Conservation (phyloP, 306 rosid genomes). For the Fragaria ananassa region DNA sequence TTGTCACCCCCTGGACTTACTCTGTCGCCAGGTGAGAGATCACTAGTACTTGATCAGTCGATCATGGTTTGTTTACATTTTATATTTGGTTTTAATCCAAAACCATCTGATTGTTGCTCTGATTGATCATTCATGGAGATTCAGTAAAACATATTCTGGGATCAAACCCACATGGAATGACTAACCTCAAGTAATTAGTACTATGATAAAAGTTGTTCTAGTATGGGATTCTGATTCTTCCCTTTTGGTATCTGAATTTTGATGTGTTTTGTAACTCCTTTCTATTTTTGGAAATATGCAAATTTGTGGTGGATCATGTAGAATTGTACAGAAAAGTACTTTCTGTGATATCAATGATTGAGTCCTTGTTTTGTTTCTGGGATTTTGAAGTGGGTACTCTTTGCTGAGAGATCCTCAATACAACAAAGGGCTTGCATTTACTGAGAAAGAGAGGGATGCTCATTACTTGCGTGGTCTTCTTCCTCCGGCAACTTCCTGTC, state of each 20-base stretch:
- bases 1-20: conserved; percentile 86
- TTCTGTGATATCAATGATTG: not conserved
- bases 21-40: conserved; percentile 79
- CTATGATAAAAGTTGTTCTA: not conserved
- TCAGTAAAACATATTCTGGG: not conserved
- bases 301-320: not conserved
- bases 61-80: not conserved
- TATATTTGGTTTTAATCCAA: not conserved
- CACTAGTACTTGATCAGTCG: not conserved
- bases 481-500: conserved; percentile 63
- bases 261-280: too few species aligned
- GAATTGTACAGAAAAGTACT: not conserved
- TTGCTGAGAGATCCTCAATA: conserved; percentile 95
- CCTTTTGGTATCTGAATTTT: not conserved
- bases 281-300: not conserved
- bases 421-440: conserved; percentile 91
- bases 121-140: not conserved
- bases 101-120: not conserved
- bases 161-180: not conserved
- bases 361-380: not conserved
- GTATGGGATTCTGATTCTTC: not conserved
- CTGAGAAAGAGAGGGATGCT: conserved; percentile 86
- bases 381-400: conserved; percentile 64
- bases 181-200: not conserved
- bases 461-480: conserved; percentile 95